Conservation (phyloP, 768 basidiomycete genomes). For the Panaeolus cyanescens region DNA sequence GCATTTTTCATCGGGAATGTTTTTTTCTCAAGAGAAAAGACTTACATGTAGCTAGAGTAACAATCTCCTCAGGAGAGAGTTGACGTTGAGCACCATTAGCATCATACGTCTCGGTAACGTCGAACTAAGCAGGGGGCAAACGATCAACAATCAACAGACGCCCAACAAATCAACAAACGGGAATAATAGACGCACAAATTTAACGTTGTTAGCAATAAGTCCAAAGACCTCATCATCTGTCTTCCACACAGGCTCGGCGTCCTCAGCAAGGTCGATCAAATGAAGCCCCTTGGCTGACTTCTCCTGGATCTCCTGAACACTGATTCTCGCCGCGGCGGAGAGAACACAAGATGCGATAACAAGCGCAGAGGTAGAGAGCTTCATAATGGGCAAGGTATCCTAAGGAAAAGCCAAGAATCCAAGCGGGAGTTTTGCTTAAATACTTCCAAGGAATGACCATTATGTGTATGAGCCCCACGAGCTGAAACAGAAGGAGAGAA, state of each 20-base stretch:
- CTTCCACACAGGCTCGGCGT: conserved; percentile 32
- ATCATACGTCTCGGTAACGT: conserved; percentile 33
- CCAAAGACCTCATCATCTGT: conserved; percentile 31
- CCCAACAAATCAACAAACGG: background rate
- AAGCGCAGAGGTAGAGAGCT: conserved; percentile 4
- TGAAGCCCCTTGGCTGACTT: conserved; percentile 33
- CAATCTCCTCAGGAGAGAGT: conserved; percentile 10
- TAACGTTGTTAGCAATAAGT: conserved; percentile 19
- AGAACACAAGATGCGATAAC: background rate
- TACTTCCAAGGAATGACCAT: background rate
- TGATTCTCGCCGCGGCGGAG: conserved; percentile 11
- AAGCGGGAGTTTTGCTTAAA: background rate
- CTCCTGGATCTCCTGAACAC: conserved; percentile 20
- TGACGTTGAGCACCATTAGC: conserved; percentile 7
- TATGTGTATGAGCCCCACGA: background rate
- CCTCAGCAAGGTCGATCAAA: conserved; percentile 28
- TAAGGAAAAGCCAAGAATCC: background rate
- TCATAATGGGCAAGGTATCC: background rate
- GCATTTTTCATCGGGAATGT: background rate
- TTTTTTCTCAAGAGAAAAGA: background rate
- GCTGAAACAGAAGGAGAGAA: background rate
- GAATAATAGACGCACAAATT: conserved; percentile 25
- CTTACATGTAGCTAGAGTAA: conserved; percentile 2
- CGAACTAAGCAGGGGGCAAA: conserved; percentile 23
- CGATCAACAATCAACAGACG: background rate